Evolutionary conservation across 768 basidiomycete species (phyloP).

Genomic region (Suillus plorans): DNA sequence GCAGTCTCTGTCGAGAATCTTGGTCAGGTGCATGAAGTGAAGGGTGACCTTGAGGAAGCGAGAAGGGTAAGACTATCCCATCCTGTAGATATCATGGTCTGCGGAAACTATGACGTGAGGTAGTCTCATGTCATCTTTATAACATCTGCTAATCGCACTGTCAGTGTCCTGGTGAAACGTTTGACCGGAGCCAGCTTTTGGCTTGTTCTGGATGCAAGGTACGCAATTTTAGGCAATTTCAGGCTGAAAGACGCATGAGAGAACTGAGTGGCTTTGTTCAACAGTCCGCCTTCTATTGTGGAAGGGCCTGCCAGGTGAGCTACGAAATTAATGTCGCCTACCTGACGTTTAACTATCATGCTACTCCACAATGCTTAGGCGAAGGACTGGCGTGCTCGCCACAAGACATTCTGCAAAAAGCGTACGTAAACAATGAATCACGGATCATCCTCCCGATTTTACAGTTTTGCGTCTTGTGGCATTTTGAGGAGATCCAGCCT

Average conservation of each 20-base stretch:
- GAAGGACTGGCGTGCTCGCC: conserved; percentile 29
- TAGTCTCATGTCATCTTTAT: conserved; percentile 5
- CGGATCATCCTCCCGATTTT: neutral
- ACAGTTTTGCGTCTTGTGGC: neutral
- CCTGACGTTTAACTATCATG: neutral
- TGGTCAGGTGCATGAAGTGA: conserved; percentile 35
- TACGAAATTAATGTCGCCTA: neutral
- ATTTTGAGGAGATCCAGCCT: neutral
- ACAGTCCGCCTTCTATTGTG: conserved; percentile 28
- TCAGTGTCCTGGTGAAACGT: conserved; percentile 26
- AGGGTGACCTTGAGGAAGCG: conserved; percentile 30
- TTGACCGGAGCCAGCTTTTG: conserved; percentile 18
- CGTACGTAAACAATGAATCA: neutral
- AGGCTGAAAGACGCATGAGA: neutral
- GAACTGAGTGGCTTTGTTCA: neutral
- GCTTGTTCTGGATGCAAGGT: conserved; percentile 31
- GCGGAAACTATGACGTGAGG: conserved; percentile 28
- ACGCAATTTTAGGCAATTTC: neutral
- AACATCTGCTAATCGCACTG: neutral
- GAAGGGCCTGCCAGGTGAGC: conserved; percentile 24
- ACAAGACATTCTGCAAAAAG: conserved; percentile 29
- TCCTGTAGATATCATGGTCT: conserved; percentile 27
- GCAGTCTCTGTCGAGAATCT: conserved; percentile 40
- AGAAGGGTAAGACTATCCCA: conserved; percentile 26
- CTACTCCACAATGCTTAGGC: conserved; percentile 10